phyloP scores from a whole-genome alignment of 345 rosid species.

The Lepidium sativum region DNA sequence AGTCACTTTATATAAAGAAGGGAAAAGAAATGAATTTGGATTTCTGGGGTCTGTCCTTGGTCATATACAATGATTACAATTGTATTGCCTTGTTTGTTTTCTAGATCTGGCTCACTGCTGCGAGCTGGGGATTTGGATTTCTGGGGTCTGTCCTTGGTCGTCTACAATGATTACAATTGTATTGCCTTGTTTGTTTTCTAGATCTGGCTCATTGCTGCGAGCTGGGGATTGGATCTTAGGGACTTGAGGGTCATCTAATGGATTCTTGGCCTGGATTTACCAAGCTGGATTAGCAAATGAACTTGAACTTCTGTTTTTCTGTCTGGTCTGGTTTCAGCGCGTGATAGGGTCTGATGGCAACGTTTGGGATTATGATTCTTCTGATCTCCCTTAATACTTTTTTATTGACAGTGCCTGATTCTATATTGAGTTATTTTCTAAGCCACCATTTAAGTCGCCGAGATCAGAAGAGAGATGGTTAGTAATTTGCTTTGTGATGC shows the following conservation, averaged over 20 bases:
- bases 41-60: slow-evolving; percentile 23
- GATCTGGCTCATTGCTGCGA: slow-evolving; percentile 72
- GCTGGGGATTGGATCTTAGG: slow-evolving; percentile 69
- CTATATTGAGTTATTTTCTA: slow-evolving; percentile 8
- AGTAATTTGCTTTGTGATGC: neutral
- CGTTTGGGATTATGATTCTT: slow-evolving; percentile 1
- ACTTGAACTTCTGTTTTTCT: slow-evolving; percentile 11
- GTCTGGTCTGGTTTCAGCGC: slow-evolving; percentile 21
- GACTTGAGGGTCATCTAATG: slow-evolving; percentile 65
- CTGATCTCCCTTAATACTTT: neutral
- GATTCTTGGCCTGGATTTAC: slow-evolving; percentile 25
- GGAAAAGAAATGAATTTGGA: slow-evolving; percentile 14
- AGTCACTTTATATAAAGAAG: neutral
- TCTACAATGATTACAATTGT: slow-evolving; percentile 31
- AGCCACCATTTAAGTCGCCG: slow-evolving; percentile 3
- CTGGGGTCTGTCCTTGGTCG: slow-evolving; percentile 24
- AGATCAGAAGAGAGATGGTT: slow-evolving; percentile 13
- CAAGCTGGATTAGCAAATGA: slow-evolving; percentile 36
- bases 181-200: slow-evolving; percentile 69
- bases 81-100: slow-evolving; percentile 62
- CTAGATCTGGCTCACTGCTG: slow-evolving; percentile 78
- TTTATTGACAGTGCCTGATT: neutral
- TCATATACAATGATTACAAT: slow-evolving; percentile 29
- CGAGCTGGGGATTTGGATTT: slow-evolving; percentile 29
- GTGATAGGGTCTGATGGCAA: slow-evolving; percentile 17